Conservation (phyloP, 768 basidiomycete genomes). For the Auriscalpium orientale region DNA sequence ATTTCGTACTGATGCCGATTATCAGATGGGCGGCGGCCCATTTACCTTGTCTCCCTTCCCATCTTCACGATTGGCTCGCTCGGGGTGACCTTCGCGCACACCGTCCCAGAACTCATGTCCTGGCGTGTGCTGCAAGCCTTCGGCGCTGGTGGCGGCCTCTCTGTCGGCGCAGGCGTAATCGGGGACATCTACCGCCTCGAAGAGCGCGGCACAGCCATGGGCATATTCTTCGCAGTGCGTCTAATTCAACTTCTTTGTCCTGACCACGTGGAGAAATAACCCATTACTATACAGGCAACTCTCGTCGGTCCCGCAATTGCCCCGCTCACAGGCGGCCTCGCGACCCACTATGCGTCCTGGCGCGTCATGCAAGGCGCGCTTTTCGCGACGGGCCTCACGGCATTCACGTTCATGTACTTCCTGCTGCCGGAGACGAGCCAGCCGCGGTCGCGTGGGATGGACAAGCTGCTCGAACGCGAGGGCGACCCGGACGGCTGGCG, state of each 20-base stretch:
- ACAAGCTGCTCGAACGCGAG: constrained; percentile 26
- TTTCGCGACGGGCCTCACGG: constrained; percentile 31
- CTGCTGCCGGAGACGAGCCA: constrained; percentile 65
- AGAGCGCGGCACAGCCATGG: constrained; percentile 54
- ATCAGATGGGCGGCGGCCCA: constrained; percentile 54
- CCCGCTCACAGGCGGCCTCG: constrained; percentile 49
- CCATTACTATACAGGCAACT: constrained; percentile 29
- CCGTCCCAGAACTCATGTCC: constrained; percentile 41
- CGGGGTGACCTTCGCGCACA: constrained; percentile 44
- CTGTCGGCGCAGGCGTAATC: constrained; percentile 55
- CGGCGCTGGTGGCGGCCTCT: constrained; percentile 51
- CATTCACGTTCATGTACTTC: constrained; percentile 32
- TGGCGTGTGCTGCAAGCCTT: constrained; percentile 63
- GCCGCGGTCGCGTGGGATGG: constrained; percentile 48
- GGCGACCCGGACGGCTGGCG: background rate
- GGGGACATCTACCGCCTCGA: constrained; percentile 63
- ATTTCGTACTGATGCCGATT: background rate
- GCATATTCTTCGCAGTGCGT: constrained; percentile 46
- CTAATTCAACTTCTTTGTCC: background rate
- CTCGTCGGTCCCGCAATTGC: constrained; percentile 58
- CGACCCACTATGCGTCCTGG: constrained; percentile 61
- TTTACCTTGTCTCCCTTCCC: constrained; percentile 55
- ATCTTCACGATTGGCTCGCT: constrained; percentile 51
- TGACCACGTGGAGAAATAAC: background rate
- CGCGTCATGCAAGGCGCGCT: constrained; percentile 46